A percentile compares a stretch with the other conserved stretches of the same genome.
Evolutionary conservation across 805 yeast genomes (phyloP).

Genomic region (Saturnispora kantuleensis): DNA sequence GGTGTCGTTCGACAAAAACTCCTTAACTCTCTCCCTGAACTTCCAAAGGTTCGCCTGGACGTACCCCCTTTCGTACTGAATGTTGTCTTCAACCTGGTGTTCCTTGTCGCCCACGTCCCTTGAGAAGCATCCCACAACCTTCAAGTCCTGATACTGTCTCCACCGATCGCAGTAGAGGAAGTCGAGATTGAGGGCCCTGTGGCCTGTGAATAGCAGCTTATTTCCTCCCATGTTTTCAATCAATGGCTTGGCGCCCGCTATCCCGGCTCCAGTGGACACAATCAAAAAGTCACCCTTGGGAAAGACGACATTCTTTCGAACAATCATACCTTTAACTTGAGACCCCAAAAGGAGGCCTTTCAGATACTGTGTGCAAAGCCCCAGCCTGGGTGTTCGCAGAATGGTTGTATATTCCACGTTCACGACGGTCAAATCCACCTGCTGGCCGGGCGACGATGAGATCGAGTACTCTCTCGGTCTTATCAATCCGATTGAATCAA

Average conservation of each 20-base stretch:
- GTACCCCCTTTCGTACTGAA: conserved; percentile 35
- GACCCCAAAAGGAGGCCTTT: conserved; percentile 40
- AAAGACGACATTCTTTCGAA: conserved; percentile 35
- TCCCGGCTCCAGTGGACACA: conserved; percentile 92
- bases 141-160: conserved; percentile 27
- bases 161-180: conserved; percentile 53
- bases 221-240: conserved; percentile 32
- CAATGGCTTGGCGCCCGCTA: conserved; percentile 83
- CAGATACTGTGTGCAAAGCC: conserved; percentile 76
- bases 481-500: conserved; percentile 70
- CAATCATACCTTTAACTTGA: conserved; percentile 41
- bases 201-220: conserved; percentile 63
- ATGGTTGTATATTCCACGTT: conserved; percentile 81
- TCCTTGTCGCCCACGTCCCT: conserved; percentile 39
- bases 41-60: conserved; percentile 68
- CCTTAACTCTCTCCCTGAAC: conserved; percentile 38
- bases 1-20: conserved; percentile 48
- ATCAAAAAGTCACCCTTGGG: conserved; percentile 35
- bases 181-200: conserved; percentile 57
- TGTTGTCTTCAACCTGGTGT: conserved; percentile 17
- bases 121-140: conserved; percentile 32
- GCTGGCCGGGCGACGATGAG: conserved; percentile 43
- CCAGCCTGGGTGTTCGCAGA: conserved; percentile 63
- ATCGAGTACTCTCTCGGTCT: conserved; percentile 81
- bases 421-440: conserved; percentile 65